A percentile compares a stretch with the other conserved stretches of the same genome.
Conservation (phyloP, 2,329 filamentous ascomycete species). For the Apiospora rasikravindrae region DNA sequence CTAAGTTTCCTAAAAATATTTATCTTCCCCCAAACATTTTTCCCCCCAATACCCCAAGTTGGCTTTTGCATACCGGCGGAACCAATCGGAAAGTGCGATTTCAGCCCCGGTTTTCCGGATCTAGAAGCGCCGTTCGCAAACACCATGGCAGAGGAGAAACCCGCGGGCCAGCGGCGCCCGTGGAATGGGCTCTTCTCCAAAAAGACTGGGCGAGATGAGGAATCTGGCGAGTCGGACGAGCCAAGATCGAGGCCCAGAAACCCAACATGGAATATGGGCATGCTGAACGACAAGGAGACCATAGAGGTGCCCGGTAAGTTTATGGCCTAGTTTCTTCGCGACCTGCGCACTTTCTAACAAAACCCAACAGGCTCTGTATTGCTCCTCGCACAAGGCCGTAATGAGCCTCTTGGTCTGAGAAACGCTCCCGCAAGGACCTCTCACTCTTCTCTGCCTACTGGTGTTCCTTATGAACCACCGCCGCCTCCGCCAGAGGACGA, state of each 20-base stretch:
- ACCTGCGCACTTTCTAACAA: constrained; percentile 18
- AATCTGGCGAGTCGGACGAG: constrained; percentile 21
- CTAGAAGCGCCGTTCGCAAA: not conserved
- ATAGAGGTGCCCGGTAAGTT: constrained; percentile 83
- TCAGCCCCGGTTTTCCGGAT: not conserved
- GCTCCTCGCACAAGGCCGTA: constrained; percentile 59
- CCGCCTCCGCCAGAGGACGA: constrained; percentile 39
- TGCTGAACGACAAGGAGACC: constrained; percentile 79
- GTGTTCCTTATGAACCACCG: constrained; percentile 45
- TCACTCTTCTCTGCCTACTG: constrained; percentile 60
- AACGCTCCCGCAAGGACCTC: constrained; percentile 63
- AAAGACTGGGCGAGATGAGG: constrained; percentile 22
- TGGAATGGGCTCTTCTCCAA: constrained; percentile 30
- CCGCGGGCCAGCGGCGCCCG: constrained; percentile 24
- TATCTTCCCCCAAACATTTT: not conserved
- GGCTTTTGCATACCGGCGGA: not conserved
- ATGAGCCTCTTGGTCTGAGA: constrained; percentile 64
- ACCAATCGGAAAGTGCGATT: not conserved
- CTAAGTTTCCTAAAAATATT: not conserved
- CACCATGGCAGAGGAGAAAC: constrained; percentile 29
- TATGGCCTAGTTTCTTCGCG: not conserved
- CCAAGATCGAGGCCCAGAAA: constrained; percentile 25
- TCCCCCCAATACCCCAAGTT: not conserved
- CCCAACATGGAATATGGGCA: constrained; percentile 69
- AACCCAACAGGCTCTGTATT: constrained; percentile 59